A percentile compares a stretch with the other conserved stretches of the same genome.
Evolutionary conservation across 345 rosid genomes (phyloP).

Genomic region (Limnanthes douglasii): DNA sequence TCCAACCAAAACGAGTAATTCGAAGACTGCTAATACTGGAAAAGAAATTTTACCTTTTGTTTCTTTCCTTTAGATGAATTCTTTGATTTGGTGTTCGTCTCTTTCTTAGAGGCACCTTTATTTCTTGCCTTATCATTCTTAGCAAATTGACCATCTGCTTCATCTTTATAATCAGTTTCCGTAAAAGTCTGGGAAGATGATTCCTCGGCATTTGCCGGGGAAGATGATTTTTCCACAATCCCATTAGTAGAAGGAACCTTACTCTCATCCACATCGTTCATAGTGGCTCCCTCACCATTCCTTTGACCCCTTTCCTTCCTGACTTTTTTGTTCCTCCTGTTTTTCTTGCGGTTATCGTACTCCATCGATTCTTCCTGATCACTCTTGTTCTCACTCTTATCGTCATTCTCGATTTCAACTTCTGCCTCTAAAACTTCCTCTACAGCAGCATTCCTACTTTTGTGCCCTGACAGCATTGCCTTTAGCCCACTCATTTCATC

Average conservation of each 20-base stretch:
- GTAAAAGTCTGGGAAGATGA: slow-evolving; percentile 11
- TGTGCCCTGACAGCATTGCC: slow-evolving; percentile 48
- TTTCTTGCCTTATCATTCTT: slow-evolving; percentile 14
- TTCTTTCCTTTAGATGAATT: slow-evolving; percentile 68
- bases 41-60: slow-evolving; percentile 35
- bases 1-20: not conserved
- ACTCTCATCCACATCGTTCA: slow-evolving; percentile 13
- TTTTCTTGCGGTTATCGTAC: slow-evolving; percentile 29
- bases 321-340: slow-evolving; percentile 23
- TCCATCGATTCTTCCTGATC: slow-evolving; percentile 23
- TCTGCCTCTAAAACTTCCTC: slow-evolving; percentile 15
- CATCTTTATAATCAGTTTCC: slow-evolving; percentile 13
- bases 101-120: slow-evolving; percentile 22
- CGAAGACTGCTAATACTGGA: not conserved
- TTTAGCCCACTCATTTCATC: slow-evolving; percentile 50
- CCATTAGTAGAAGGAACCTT: slow-evolving; percentile 13
- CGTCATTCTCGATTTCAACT: slow-evolving; percentile 20
- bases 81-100: slow-evolving; percentile 27
- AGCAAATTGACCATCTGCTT: slow-evolving; percentile 9
- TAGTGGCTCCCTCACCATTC: slow-evolving; percentile 15
- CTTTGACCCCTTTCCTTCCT: slow-evolving; percentile 35
- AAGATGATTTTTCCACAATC: slow-evolving; percentile 12
- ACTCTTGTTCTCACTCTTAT: slow-evolving; percentile 20
- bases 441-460: slow-evolving; percentile 23
- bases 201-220: slow-evolving; percentile 10